phyloP scores from a whole-genome alignment of 352 stramenopile genomes.

The Phytophthora pini region DNA sequence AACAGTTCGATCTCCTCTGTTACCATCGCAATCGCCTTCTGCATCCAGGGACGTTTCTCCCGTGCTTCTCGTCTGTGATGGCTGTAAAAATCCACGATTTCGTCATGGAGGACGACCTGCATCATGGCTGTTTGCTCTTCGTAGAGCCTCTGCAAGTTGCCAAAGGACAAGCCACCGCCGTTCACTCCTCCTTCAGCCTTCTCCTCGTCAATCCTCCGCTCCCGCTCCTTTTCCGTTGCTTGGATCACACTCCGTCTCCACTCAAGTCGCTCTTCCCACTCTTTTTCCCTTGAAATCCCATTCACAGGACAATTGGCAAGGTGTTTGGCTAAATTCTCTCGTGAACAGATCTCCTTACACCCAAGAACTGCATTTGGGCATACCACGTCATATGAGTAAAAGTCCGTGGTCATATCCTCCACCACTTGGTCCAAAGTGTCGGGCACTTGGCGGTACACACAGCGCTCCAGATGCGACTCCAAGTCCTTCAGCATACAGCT shows the following conservation, averaged over 20 bases:
- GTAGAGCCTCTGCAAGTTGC: slow-evolving; percentile 78
- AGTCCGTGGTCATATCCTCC: slow-evolving; percentile 64
- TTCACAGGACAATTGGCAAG: slow-evolving; percentile 70
- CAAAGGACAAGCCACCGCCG: slow-evolving; percentile 53
- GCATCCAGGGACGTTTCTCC: slow-evolving; percentile 46
- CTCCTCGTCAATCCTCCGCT: slow-evolving; percentile 70
- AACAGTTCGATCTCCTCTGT: slow-evolving; percentile 49
- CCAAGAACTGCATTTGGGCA: slow-evolving; percentile 85
- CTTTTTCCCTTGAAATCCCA: slow-evolving; percentile 76
- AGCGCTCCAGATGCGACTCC: slow-evolving; percentile 69
- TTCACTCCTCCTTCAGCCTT: slow-evolving; percentile 34
- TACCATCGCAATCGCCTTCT: slow-evolving; percentile 59
- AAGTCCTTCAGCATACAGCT: slow-evolving; percentile 87
- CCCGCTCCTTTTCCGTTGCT: slow-evolving; percentile 77
- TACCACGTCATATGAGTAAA: slow-evolving; percentile 86
- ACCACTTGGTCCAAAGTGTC: slow-evolving; percentile 73
- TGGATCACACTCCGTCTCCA: slow-evolving; percentile 70
- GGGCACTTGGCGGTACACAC: slow-evolving; percentile 78
- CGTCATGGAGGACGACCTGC: slow-evolving; percentile 80
- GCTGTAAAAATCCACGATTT: slow-evolving; percentile 70
- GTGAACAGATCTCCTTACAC: slow-evolving; percentile 80
- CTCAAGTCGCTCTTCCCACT: slow-evolving; percentile 79
- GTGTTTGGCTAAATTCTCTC: slow-evolving; percentile 73
- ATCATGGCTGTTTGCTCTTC: slow-evolving; percentile 82
- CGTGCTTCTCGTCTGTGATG: slow-evolving; percentile 52